phyloP scores from a whole-genome alignment of 768 basidiomycete genomes.

The Sarcodon sp. region DNA sequence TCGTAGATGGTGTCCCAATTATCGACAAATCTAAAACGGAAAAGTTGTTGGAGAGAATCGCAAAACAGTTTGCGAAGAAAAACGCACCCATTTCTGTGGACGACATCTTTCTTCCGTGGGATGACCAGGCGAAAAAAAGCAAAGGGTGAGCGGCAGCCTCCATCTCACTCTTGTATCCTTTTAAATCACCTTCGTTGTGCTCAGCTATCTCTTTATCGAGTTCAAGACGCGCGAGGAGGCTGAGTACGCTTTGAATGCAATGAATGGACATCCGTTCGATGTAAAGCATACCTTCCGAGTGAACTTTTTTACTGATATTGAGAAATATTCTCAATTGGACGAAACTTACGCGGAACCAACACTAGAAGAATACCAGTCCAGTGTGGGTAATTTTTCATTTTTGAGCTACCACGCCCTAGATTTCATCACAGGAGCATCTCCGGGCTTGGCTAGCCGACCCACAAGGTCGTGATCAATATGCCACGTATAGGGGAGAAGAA shows the following conservation, averaged over 20 bases:
- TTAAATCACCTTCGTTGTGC: constrained; percentile 3
- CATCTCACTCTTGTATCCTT: not conserved
- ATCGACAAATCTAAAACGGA: constrained; percentile 82
- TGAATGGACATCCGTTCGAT: constrained; percentile 80
- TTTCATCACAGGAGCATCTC: constrained; percentile 67
- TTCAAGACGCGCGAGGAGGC: constrained; percentile 62
- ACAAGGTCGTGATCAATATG: constrained; percentile 91
- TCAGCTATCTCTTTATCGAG: constrained; percentile 76
- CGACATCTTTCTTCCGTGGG: constrained; percentile 83
- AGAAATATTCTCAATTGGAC: constrained; percentile 64
- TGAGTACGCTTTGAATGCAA: constrained; percentile 43
- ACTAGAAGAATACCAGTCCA: constrained; percentile 58
- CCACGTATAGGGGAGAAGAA: constrained; percentile 86
- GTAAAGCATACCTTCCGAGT: constrained; percentile 74
- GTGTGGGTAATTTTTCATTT: constrained; percentile 30
- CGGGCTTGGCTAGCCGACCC: constrained; percentile 90
- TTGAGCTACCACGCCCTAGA: not conserved
- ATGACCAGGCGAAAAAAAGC: constrained; percentile 68
- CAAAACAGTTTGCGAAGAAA: constrained; percentile 75
- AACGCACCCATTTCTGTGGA: constrained; percentile 67
- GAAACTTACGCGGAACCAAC: constrained; percentile 71
- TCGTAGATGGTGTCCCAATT: constrained; percentile 86
- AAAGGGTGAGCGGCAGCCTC: constrained; percentile 57
- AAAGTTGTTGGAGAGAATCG: constrained; percentile 66
- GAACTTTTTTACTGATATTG: constrained; percentile 85